Evolutionary conservation across 139 green algal species (phyloP).

Genomic region (Tetradesmus obliquus): DNA sequence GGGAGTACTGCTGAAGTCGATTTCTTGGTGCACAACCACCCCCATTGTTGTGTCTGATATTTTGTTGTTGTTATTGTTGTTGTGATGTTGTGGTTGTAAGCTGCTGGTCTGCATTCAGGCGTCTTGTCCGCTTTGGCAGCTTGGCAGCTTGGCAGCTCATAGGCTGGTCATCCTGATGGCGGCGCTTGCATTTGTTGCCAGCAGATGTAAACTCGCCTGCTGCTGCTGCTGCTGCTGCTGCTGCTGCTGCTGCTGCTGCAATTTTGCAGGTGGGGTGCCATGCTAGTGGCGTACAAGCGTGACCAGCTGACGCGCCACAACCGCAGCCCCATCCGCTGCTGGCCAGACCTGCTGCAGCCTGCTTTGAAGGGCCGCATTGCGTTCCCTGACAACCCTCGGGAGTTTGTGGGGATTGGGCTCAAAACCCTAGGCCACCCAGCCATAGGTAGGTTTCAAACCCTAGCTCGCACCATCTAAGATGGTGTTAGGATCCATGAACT

Average conservation of each 20-base stretch:
- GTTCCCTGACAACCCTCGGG: conserved; percentile 77
- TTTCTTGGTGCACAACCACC: no score
- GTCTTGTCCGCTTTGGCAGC: no score
- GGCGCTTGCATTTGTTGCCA: no score
- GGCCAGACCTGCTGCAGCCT: conserved; percentile 87
- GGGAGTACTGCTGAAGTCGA: no score
- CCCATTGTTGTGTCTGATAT: neutral
- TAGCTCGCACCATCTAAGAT: conserved; percentile 23
- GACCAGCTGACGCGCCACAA: conserved; percentile 56
- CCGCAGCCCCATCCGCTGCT: conserved; percentile 68
- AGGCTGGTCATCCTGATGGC: no score
- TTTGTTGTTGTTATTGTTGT: neutral
- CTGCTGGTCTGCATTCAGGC: no score
- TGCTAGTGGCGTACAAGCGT: conserved; percentile 75
- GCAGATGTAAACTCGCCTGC: no score
- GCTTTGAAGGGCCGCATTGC: conserved; percentile 71
- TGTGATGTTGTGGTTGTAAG: no score
- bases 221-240: neutral
- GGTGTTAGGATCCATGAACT: neutral
- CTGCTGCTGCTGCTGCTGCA: neutral
- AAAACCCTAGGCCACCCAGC: conserved; percentile 66
- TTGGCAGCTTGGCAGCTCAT: no score
- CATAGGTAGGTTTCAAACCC: neutral
- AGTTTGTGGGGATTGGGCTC: conserved; percentile 83
- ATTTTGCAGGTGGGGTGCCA: conserved; percentile 71